Conservation (phyloP, 2,329 filamentous ascomycete genomes). For the Hypoxylon sp. region DNA sequence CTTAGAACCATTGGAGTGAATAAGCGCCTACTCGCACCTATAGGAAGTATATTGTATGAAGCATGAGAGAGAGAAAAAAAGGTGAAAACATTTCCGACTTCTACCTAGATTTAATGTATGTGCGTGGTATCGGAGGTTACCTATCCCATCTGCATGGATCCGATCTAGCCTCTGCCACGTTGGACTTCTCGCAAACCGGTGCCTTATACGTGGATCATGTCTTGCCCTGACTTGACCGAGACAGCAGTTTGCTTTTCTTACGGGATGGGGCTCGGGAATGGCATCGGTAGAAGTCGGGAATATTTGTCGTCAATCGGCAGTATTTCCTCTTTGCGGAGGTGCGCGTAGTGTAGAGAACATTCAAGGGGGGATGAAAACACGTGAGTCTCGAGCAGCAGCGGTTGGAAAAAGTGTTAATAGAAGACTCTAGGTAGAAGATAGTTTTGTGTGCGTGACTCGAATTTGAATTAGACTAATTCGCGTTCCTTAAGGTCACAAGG, state of each 20-base stretch:
- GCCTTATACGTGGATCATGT: constrained; percentile 21
- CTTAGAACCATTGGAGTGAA: constrained; percentile 7
- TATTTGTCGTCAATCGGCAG: constrained; percentile 15
- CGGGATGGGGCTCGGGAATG: constrained; percentile 18
- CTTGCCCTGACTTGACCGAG: constrained; percentile 23
- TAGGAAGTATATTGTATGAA: neutral
- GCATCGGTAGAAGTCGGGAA: constrained; percentile 36
- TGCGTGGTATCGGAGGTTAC: constrained; percentile 17
- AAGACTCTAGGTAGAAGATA: constrained; percentile 2
- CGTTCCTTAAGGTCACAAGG: constrained; percentile 19
- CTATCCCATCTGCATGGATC: constrained; percentile 19
- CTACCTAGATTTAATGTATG: neutral
- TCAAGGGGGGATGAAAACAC: constrained; percentile 6
- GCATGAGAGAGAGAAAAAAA: neutral
- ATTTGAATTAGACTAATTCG: constrained; percentile 13
- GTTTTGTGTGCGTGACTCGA: constrained; percentile 6
- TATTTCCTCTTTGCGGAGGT: constrained; percentile 14
- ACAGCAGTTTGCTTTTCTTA: constrained; percentile 22
- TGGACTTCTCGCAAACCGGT: constrained; percentile 8
- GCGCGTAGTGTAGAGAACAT: neutral
- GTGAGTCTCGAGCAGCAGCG: constrained; percentile 5
- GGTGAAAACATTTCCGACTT: neutral
- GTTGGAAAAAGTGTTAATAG: constrained; percentile 5
- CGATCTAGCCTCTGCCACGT: constrained; percentile 20
- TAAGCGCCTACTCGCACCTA: constrained; percentile 5